Conservation (phyloP, 495 filamentous ascomycete genomes). For the Copromyces sp. region DNA sequence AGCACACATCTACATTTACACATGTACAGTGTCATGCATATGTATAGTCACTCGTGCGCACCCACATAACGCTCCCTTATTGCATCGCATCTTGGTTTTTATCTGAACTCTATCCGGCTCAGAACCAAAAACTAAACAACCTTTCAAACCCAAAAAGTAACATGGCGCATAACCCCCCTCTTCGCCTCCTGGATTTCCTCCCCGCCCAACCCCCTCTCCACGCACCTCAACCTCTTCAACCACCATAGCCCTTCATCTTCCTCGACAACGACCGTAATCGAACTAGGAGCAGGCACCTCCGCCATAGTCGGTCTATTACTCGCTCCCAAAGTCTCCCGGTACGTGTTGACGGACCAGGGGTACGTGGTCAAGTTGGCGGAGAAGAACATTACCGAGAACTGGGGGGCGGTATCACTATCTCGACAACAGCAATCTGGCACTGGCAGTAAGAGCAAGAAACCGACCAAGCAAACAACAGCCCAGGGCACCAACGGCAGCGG, state of each 20-base stretch:
- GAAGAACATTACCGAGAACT: conserved; percentile 65
- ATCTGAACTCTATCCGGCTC: background rate
- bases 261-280: conserved; percentile 30
- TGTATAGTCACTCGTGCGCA: too few species aligned
- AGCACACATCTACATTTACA: background rate
- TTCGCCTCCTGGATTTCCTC: conserved; percentile 73
- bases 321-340: conserved; percentile 48
- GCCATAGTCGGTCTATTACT: conserved; percentile 60
- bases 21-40: too few species aligned
- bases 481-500: background rate
- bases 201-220: conserved; percentile 55
- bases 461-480: too few species aligned
- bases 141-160: conserved; percentile 35
- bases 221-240: conserved; percentile 36
- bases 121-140: background rate
- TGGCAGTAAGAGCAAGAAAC: background rate
- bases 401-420: background rate
- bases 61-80: too few species aligned
- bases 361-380: conserved; percentile 69
- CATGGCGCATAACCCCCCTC: conserved; percentile 87
- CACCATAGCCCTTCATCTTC: conserved; percentile 36
- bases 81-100: too few species aligned
- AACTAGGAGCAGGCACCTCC: conserved; percentile 83
- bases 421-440: background rate
- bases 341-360: conserved; percentile 79